Percentiles rank a stretch among this genome's conserved stretches.
Evolutionary conservation across 179 eudicot species (phyloP).

Genomic region (Heliamphora pulchella): DNA sequence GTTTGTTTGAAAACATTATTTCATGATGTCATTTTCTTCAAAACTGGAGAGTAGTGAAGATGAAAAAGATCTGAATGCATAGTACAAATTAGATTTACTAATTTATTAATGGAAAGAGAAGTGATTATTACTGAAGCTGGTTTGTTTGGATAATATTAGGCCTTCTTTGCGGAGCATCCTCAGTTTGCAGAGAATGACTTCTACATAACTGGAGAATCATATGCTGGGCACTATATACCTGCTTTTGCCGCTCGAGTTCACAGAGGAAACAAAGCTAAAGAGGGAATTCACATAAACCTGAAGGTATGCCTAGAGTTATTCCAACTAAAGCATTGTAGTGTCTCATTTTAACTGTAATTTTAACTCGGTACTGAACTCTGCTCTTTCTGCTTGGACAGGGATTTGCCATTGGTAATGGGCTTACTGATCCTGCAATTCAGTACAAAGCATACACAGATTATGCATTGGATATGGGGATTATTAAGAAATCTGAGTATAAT

Average conservation of each 20-base stretch:
- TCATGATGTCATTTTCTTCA: neutral
- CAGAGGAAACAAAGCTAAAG: slow-evolving; percentile 53
- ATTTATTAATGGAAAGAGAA: neutral
- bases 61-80: neutral
- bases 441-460: slow-evolving; percentile 71
- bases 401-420: slow-evolving; percentile 74
- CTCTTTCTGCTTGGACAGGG: slow-evolving; percentile 31
- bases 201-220: slow-evolving; percentile 74
- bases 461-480: slow-evolving; percentile 65
- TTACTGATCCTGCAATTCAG: slow-evolving; percentile 64
- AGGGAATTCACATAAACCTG: slow-evolving; percentile 63
- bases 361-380: neutral
- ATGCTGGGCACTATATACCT: slow-evolving; percentile 77
- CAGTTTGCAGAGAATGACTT: slow-evolving; percentile 48
- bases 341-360: neutral
- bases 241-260: slow-evolving; percentile 73
- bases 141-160: slow-evolving; percentile 28
- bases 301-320: slow-evolving; percentile 34
- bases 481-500: slow-evolving; percentile 34
- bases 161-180: slow-evolving; percentile 61
- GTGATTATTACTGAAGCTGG: neutral
- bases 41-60: neutral
- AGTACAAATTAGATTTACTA: neutral
- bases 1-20: neutral
- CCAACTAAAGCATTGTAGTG: neutral